Base-by-base conservation (phyloP, 1,284 basidiomycete genomes). In the Boletus smithii region DNA sequence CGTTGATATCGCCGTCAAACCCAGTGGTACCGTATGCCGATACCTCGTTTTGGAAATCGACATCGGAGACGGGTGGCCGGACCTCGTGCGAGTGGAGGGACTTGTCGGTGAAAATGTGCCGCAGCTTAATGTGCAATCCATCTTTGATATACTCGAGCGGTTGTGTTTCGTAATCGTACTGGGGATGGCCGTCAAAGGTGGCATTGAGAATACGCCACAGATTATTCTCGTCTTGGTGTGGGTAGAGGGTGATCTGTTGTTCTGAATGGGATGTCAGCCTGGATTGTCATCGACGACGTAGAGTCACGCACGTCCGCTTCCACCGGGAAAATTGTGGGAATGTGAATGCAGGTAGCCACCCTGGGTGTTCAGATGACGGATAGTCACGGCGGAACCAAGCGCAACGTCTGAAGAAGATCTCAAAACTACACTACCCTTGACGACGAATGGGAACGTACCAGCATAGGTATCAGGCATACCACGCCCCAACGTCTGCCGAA, bases 41-140 rank as follows among this genome's bases (percentile, higher is more conserved):
- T 0, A 98, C 95, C 67, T 99, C 97, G 63, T 98, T 95, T 73
- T 99, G 97, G 75, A 97, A 99, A 59, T 99, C 97, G 45, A 97
- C 93, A 50, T 99, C 95, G 39, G 91, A 94, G n/a, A 99, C 84
- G 13, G 95, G 94, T 3, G 97, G 91, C 31, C 95, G 86, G 56
- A 88, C 72, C 58, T 97, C 94, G 69, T 99, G 97, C 40, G 91
- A 94, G 73, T 99, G 97, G 5, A 99, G 79, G 44, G 86, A 81
- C 68, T 93, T 95, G 56, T 88, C 79, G 0, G 95, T 95, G 20
- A 74, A 47, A 37, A 84, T 72, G 70, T 99, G 97, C 38, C 86
- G 77, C 27, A 99, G 73, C 56, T 91, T 91, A 71, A 99, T 79
- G 58, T 85, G 84, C 55, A 79, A 78, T 10, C 82, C 82, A 18